phyloP scores from a whole-genome alignment of 1,284 basidiomycete genomes.

The Ganoderma leucocontextum region DNA sequence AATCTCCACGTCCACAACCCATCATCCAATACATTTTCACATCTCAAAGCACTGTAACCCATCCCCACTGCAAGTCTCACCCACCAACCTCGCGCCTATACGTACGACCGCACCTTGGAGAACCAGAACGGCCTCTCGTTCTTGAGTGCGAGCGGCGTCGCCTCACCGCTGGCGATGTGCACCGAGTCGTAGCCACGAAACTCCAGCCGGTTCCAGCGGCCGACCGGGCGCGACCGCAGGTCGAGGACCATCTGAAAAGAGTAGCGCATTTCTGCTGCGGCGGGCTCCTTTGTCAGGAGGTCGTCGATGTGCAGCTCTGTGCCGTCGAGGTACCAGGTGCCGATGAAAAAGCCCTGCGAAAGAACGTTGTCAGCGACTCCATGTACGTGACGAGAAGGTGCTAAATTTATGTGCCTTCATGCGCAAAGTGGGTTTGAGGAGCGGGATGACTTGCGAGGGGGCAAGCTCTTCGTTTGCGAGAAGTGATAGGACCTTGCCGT shows the following conservation, averaged over 20 bases:
- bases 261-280: slow-evolving; percentile 55
- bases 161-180: slow-evolving; percentile 79
- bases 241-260: slow-evolving; percentile 87
- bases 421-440: slow-evolving; percentile 78
- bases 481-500: slow-evolving; percentile 87
- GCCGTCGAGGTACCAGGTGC: slow-evolving; percentile 71
- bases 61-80: background rate
- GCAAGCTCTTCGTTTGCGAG: slow-evolving; percentile 83
- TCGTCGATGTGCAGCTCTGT: slow-evolving; percentile 68
- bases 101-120: slow-evolving; percentile 80
- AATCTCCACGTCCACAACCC: background rate
- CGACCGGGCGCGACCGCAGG: slow-evolving; percentile 81
- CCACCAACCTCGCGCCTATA: slow-evolving; percentile 14
- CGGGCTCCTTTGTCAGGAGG: slow-evolving; percentile 55
- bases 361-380: background rate
- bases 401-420: slow-evolving; percentile 68
- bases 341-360: slow-evolving; percentile 70
- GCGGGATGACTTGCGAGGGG: slow-evolving; percentile 81
- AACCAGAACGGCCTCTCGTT: slow-evolving; percentile 94
- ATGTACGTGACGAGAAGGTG: background rate
- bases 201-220: slow-evolving; percentile 90
- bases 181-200: slow-evolving; percentile 80
- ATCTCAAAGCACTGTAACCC: background rate
- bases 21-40: background rate
- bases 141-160: slow-evolving; percentile 75